Base-by-base conservation (phyloP, 2,329 filamentous ascomycete genomes). In the Trichophaea hybrida region DNA sequence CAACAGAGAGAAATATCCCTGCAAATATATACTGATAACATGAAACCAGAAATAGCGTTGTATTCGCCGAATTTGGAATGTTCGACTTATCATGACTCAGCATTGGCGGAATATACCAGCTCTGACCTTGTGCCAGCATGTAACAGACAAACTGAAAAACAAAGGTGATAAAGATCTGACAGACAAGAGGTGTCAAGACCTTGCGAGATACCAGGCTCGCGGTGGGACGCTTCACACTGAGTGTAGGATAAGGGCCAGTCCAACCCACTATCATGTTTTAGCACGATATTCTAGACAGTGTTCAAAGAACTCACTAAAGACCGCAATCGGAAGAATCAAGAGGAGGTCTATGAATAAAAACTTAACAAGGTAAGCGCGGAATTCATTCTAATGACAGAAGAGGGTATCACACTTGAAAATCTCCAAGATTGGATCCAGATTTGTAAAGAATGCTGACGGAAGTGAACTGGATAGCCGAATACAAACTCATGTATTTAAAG, bases 401-500 rank as follows among this genome's bases (percentile, higher is more conserved):
- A 48, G 48, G 59, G 66, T 38, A 13, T 58, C n/a, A 64, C 70
- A 82, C 80, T 73, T 97, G 93, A 70, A 98, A 97, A 72, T 98
- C 93, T 54, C 93, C 94, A 5, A 98, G 76, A 70, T 98, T 98
- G 6, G 88, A 94, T 8, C 86, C 94, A 6, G 84, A 89, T 5
- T 89, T 87, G 72, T 98, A 98, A 13, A 98, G 78, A 71, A 98
- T 96, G 77, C 86, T 94, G 69, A 98, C 94, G 0, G 88, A 88
- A 6, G 88, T 94, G 75, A 98, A 98, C 72, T 98, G 93, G 66
- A 98, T 98, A n/a, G 93, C 91, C 1, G 90, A 97, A 75, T 98
- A 98, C 65, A 98, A 74, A 68, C 87, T 94, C 94, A 98, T 98
- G 74, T 94, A 98, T 75, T 97, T 98, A 79, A 98, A 98, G 75